phyloP scores from a whole-genome alignment of 2,329 filamentous ascomycete genomes.

The Penicillium sp. region DNA sequence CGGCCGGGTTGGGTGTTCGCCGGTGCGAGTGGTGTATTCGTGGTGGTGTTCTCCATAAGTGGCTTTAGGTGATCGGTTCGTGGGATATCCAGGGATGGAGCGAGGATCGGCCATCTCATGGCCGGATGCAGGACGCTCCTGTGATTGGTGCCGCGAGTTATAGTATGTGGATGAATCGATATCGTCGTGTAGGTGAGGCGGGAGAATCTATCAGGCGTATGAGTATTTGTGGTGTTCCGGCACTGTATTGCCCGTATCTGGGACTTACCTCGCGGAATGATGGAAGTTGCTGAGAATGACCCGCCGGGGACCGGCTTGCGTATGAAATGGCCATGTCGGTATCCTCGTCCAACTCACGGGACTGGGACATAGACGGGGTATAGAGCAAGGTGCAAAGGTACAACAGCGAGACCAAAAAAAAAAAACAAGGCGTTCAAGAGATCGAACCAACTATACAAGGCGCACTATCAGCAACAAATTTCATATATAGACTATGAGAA shows the following conservation, averaged over 20 bases:
- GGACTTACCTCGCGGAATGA: conserved; percentile 40
- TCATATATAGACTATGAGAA: background rate
- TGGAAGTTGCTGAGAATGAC: conserved; percentile 36
- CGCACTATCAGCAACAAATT: background rate
- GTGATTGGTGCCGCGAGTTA: conserved; percentile 28
- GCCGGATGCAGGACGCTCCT: conserved; percentile 30
- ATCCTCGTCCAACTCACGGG: conserved; percentile 33
- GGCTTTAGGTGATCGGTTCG: conserved; percentile 21
- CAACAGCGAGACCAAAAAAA: background rate
- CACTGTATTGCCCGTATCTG: background rate
- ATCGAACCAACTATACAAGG: conserved; percentile 2
- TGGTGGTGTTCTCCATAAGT: conserved; percentile 23
- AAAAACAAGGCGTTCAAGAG: background rate
- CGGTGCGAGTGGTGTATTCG: conserved; percentile 27
- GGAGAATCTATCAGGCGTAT: conserved; percentile 34
- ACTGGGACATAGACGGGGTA: conserved; percentile 38
- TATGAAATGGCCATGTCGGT: conserved; percentile 42
- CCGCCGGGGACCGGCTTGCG: conserved; percentile 32
- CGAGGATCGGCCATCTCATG: conserved; percentile 33
- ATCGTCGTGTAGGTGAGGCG: conserved; percentile 43
- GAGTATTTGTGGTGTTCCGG: background rate
- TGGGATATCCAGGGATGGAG: conserved; percentile 26
- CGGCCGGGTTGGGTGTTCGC: conserved; percentile 17
- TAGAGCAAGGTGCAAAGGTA: background rate
- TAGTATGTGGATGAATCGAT: conserved; percentile 42